phyloP scores from a whole-genome alignment of 1,284 basidiomycete genomes.

The Trametes versicolor region DNA sequence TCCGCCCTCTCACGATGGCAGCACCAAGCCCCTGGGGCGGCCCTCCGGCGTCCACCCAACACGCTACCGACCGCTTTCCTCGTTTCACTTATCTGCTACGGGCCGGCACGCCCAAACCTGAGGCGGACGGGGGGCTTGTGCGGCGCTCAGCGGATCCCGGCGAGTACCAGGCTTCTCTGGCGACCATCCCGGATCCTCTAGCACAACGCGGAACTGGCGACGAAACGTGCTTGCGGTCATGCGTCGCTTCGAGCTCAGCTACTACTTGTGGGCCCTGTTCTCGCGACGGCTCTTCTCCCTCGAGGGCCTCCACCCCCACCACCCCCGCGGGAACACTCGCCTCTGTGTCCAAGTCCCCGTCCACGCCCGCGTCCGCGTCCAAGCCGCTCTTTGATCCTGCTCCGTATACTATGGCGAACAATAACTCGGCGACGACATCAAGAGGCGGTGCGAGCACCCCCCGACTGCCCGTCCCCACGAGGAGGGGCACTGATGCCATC shows the following conservation, averaged over 20 bases:
- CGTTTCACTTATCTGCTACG: constrained; percentile 36
- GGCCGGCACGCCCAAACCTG: constrained; percentile 31
- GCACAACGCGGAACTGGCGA: constrained; percentile 35
- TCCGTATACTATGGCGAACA: constrained; percentile 27
- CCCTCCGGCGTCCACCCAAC: constrained; percentile 30
- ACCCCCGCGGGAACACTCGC: constrained; percentile 22
- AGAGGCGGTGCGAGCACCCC: constrained; percentile 25
- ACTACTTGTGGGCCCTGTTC: constrained; percentile 31
- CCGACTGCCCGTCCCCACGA: constrained; percentile 29
- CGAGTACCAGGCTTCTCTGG: constrained; percentile 34
- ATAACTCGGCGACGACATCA: constrained; percentile 27
- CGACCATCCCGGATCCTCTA: constrained; percentile 33
- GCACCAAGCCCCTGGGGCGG: constrained; percentile 24
- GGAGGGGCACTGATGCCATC: constrained; percentile 30
- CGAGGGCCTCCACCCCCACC: constrained; percentile 31
- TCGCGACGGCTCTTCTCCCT: constrained; percentile 29
- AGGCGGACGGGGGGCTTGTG: constrained; percentile 30
- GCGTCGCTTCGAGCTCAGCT: constrained; percentile 33
- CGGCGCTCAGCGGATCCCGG: constrained; percentile 37
- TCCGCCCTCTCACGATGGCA: constrained; percentile 27
- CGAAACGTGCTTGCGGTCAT: constrained; percentile 36
- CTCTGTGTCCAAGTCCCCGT: constrained; percentile 13
- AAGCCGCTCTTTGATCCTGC: constrained; percentile 16
- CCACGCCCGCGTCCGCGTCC: constrained; percentile 14
- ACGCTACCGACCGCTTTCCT: constrained; percentile 37